Evolutionary conservation across 2,329 filamentous ascomycete genomes (phyloP), one percentile per base, ranked within the genome.

Genomic region (Botrytis porri): DNA sequence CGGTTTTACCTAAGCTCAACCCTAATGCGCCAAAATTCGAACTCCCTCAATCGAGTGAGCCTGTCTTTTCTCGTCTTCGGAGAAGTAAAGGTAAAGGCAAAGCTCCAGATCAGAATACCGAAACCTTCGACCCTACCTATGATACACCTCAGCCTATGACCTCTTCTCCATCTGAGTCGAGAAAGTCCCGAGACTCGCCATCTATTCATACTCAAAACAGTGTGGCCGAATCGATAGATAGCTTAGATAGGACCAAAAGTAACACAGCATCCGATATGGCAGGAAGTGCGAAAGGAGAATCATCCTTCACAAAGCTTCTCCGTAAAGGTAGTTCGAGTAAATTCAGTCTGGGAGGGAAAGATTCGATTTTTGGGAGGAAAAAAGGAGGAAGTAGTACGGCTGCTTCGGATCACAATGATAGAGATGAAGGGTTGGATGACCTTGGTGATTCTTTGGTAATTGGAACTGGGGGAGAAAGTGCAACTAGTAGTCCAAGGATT

Each of bases 1-100:
- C 83, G 70, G 79, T 85, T 59, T 84, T 90, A 82, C 78, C 89
- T 64, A 86, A 87, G 77, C 86, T 98, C 41, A 98, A 99, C 78
- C 96, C 96, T 12, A 89, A 93, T 10, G 96, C 95, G 0, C 95
- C 95, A 14, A 93, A 92, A 0, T 98, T 98, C 81, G 95, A 92
- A 82, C 63, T 61, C 25, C 51, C 70, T 43, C 70, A 67, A 61
- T 41, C 48, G 25, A 67, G 39, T 81, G 95, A 92, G 82, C 90
- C 76, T 16, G 87, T 90, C 54, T 88, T 96, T 73, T 88, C 90
- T 77, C 85, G 86, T 7, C 70, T 72, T 37, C 81, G 81, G 43
- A 85, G 83, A 75, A 77, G 78, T 35, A 80, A 84, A 75, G 76
- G 79, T 35, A 85, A 82, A 76, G 80, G 80, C n/a, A 84, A 82